These are phyloP conservation scores for Alternaria alternata DNA, from an alignment of 2,329 filamentous ascomycete genomes.

Conservation along the genomic window DNA sequence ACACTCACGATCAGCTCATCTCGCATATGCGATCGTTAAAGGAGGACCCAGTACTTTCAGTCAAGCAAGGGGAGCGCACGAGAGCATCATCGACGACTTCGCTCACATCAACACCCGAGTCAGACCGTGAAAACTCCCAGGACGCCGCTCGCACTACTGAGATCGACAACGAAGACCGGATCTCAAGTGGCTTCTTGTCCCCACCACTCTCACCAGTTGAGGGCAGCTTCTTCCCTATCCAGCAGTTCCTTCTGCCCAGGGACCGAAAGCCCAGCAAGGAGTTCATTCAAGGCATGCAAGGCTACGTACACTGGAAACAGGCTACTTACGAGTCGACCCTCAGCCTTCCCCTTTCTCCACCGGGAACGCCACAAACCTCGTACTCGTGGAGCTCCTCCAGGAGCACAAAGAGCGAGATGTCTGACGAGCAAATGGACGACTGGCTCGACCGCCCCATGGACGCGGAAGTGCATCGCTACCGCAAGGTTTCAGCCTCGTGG, in stretches of 20 bases:
- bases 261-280: slow-evolving; percentile 14
- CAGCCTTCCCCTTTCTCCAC: slow-evolving; percentile 5
- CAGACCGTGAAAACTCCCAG: slow-evolving; percentile 12
- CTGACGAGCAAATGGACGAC: slow-evolving; percentile 30
- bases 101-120: slow-evolving; percentile 10
- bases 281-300: slow-evolving; percentile 16
- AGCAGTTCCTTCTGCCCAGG: slow-evolving; percentile 11
- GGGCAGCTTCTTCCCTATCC: slow-evolving; percentile 16
- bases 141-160: slow-evolving; percentile 12
- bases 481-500: slow-evolving; percentile 15
- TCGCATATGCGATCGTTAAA: slow-evolving; percentile 21
- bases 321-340: slow-evolving; percentile 12
- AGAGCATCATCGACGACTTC: slow-evolving; percentile 12
- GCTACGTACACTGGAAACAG: slow-evolving; percentile 17
- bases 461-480: slow-evolving; percentile 26
- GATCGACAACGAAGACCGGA: background rate
- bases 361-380: slow-evolving; percentile 12
- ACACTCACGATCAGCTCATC: slow-evolving; percentile 17
- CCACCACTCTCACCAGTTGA: slow-evolving; percentile 11
- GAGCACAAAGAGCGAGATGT: slow-evolving; percentile 22
- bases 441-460: slow-evolving; percentile 29
- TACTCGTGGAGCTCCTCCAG: slow-evolving; percentile 11
- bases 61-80: slow-evolving; percentile 7
- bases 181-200: slow-evolving; percentile 7
- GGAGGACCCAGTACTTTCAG: slow-evolving; percentile 2